Conservation (phyloP, 2,329 filamentous ascomycete genomes). For the Aspergillus niger region DNA sequence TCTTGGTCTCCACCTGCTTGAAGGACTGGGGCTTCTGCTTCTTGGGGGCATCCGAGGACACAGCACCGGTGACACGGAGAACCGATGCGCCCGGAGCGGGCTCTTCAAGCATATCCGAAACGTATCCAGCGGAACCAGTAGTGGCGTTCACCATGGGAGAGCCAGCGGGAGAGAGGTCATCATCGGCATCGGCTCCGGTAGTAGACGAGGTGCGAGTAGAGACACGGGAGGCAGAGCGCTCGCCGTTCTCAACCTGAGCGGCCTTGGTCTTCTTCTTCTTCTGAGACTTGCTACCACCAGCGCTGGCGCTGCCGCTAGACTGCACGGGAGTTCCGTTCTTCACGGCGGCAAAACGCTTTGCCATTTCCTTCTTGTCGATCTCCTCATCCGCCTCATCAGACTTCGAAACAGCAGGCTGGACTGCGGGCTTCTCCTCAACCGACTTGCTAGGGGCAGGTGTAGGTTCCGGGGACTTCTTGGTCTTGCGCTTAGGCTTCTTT, state of each 20-base stretch:
- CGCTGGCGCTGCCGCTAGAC: constrained; percentile 23
- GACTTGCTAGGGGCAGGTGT: constrained; percentile 33
- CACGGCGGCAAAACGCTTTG: constrained; percentile 68
- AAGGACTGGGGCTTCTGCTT: constrained; percentile 63
- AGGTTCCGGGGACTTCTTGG: constrained; percentile 36
- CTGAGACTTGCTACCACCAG: constrained; percentile 43
- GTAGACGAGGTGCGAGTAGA: constrained; percentile 68
- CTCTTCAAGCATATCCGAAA: constrained; percentile 90
- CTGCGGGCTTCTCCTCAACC: constrained; percentile 33
- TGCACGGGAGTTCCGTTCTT: constrained; percentile 68
- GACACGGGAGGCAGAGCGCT: constrained; percentile 43
- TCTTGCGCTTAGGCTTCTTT: constrained; percentile 48
- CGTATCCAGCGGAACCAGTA: constrained; percentile 58
- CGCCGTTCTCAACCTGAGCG: constrained; percentile 54
- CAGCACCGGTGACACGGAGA: constrained; percentile 72
- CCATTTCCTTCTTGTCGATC: constrained; percentile 73
- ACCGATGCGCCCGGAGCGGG: constrained; percentile 68
- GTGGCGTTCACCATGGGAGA: constrained; percentile 62
- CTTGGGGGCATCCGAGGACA: constrained; percentile 50
- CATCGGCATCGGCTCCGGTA: constrained; percentile 74
- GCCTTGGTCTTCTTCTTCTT: constrained; percentile 72
- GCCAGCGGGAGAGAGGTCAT: constrained; percentile 71
- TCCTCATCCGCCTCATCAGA: constrained; percentile 55
- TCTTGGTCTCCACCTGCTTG: constrained; percentile 80
- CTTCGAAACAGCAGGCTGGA: constrained; percentile 31